phyloP scores from a whole-genome alignment of 2,329 filamentous ascomycete genomes.

The Pseudopithomyces maydicus region DNA sequence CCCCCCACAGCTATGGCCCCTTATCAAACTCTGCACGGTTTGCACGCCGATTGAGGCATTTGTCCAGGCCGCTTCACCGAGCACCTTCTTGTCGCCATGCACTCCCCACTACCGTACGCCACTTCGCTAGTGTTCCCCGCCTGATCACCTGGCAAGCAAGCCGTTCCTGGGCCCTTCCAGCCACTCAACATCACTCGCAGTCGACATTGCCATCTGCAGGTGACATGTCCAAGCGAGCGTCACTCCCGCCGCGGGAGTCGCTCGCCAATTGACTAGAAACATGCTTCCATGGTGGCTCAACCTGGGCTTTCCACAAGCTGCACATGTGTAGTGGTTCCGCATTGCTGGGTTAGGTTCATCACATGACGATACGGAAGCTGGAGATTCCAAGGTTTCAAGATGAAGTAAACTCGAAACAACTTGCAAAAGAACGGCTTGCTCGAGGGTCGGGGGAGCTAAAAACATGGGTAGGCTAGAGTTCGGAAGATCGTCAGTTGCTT shows the following conservation, averaged over 20 bases:
- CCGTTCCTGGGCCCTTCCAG: slow-evolving; percentile 27
- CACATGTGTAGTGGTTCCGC: neutral
- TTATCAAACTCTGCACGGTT: neutral
- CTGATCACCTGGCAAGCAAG: slow-evolving; percentile 20
- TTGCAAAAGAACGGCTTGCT: neutral
- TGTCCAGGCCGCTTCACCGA: slow-evolving; percentile 4
- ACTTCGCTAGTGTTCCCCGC: slow-evolving; percentile 29
- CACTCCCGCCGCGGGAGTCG: neutral
- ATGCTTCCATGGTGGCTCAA: neutral
- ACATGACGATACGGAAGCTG: neutral
- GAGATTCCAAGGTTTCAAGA: neutral
- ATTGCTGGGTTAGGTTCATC: neutral
- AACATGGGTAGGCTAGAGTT: neutral
- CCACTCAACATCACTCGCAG: slow-evolving; percentile 19
- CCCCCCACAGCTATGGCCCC: too few species aligned
- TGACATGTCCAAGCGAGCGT: slow-evolving; percentile 1
- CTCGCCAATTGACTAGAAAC: neutral
- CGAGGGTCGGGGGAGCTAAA: neutral
- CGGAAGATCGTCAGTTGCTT: slow-evolving; percentile 4
- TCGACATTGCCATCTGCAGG: slow-evolving; percentile 2
- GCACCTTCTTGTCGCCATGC: slow-evolving; percentile 9
- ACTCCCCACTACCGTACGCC: slow-evolving; percentile 14
- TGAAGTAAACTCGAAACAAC: neutral
- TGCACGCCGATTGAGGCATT: neutral
- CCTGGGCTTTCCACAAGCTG: neutral